phyloP scores from a whole-genome alignment of 2,329 filamentous ascomycete species.

The Calonectria multiphialidica region DNA sequence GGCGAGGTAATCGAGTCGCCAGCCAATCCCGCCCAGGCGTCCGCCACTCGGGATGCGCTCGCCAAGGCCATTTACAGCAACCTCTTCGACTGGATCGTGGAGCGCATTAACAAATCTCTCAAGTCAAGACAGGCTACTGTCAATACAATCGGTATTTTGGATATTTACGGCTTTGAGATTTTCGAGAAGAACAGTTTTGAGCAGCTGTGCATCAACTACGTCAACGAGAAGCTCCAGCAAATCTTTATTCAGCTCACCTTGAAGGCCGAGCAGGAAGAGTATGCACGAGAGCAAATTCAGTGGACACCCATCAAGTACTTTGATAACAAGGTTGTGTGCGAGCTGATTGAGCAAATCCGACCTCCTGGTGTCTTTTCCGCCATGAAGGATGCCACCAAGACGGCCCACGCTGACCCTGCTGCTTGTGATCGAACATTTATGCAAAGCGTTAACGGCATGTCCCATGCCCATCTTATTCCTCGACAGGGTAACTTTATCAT shows the following conservation, averaged over 20 bases:
- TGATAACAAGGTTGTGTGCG: slow-evolving; percentile 99
- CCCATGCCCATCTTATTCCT: slow-evolving; percentile 90
- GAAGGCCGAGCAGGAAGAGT: slow-evolving; percentile 98
- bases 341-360: slow-evolving; percentile 91
- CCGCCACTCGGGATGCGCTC: slow-evolving; percentile 88
- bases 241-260: slow-evolving; percentile 98
- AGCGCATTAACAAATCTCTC: slow-evolving; percentile 89
- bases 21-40: slow-evolving; percentile 88
- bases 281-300: slow-evolving; percentile 93
- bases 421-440: slow-evolving; percentile 97
- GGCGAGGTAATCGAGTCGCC: slow-evolving; percentile 80
- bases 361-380: slow-evolving; percentile 95
- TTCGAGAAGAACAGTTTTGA: slow-evolving; percentile 99
- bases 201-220: slow-evolving; percentile 99
- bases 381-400: slow-evolving; percentile 97
- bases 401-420: slow-evolving; percentile 94
- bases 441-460: slow-evolving; percentile 90
- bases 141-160: slow-evolving; percentile 94
- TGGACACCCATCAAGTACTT: slow-evolving; percentile 99
- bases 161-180: slow-evolving; percentile 99
- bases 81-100: slow-evolving; percentile 98
- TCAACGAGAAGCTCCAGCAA: slow-evolving; percentile 98
- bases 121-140: slow-evolving; percentile 80
- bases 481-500: slow-evolving; percentile 97
- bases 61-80: slow-evolving; percentile 98